phyloP scores from a whole-genome alignment of 768 basidiomycete genomes.

The Pleurotus eryngii region DNA sequence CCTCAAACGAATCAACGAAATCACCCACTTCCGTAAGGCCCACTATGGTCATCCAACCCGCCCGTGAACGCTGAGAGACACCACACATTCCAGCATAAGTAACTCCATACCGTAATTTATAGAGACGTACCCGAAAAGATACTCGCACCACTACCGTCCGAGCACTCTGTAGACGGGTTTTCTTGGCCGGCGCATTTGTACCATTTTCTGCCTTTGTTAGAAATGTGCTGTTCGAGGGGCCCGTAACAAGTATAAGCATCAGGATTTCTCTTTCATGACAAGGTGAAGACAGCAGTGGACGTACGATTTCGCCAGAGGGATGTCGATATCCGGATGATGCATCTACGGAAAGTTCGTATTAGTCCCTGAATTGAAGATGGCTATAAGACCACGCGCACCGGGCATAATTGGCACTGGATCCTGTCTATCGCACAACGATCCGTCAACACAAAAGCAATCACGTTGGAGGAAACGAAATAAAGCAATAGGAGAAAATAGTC shows the following conservation, averaged over 20 bases:
- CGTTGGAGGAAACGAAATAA: no score
- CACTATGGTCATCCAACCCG: not conserved
- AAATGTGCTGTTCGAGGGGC: not conserved
- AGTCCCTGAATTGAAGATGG: not conserved
- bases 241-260: not conserved
- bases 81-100: not conserved
- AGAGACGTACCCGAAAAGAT: no score
- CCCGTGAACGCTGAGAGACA: not conserved
- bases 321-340: constrained; percentile 40
- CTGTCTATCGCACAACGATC: constrained; percentile 19
- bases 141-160: no score
- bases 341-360: no score
- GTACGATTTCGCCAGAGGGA: constrained; percentile 39
- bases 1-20: not conserved
- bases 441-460: not conserved
- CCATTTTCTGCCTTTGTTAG: not conserved
- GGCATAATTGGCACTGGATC: constrained; percentile 40
- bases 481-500: not conserved
- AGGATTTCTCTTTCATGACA: not conserved
- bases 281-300: not conserved
- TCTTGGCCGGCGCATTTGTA: no score
- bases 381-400: not conserved
- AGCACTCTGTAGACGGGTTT: no score
- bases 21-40: not conserved
- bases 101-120: not conserved